phyloP scores from a whole-genome alignment of 306 rosid genomes.

The Gillenia trifoliata region DNA sequence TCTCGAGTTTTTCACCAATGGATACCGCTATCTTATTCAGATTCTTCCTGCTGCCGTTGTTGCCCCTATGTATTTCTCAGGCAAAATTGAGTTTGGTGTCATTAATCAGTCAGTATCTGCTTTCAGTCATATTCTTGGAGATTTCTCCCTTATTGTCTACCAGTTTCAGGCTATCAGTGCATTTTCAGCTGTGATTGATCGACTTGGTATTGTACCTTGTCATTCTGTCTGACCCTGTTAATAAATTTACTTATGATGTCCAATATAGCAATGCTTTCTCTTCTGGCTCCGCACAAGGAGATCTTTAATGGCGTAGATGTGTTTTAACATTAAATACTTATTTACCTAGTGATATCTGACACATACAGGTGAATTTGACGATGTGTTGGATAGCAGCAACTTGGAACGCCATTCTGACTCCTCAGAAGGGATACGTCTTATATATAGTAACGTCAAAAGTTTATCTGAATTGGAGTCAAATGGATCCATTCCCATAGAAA shows the following conservation, averaged over 20 bases:
- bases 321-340: constrained; percentile 9
- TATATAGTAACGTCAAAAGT: constrained; percentile 39
- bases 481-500: constrained; percentile 56
- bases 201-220: constrained; percentile 55
- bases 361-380: constrained; percentile 86
- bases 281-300: not conserved
- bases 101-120: constrained; percentile 96
- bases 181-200: constrained; percentile 94
- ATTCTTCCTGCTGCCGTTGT: constrained; percentile 97
- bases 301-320: not conserved
- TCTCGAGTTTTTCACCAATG: constrained; percentile 87
- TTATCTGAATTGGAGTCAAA: constrained; percentile 51
- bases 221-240: not conserved
- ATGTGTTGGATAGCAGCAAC: constrained; percentile 60
- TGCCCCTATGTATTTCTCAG: constrained; percentile 96
- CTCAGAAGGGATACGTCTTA: constrained; percentile 53
- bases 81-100: constrained; percentile 96
- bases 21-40: constrained; percentile 89
- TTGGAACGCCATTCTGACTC: constrained; percentile 41
- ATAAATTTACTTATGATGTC: not conserved
- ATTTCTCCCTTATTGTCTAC: constrained; percentile 85
- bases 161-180: constrained; percentile 92
- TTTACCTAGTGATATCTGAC: constrained; percentile 5
- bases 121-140: constrained; percentile 90
- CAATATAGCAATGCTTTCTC: not conserved